phyloP scores from a whole-genome alignment of 257 asterid genomes.

The Solanum neorickii region DNA sequence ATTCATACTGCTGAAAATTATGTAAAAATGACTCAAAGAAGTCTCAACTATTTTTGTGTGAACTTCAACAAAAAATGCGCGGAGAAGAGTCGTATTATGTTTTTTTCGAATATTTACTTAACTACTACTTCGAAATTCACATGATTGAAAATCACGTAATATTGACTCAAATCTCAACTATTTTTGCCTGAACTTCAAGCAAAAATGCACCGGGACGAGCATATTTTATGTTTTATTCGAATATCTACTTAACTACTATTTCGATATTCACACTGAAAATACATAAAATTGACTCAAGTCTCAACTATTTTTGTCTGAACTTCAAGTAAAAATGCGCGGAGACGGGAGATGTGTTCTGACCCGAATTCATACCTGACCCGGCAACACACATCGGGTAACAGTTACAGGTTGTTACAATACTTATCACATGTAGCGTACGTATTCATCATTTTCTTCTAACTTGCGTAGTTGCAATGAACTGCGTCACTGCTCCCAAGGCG shows the following conservation, averaged over 20 bases:
- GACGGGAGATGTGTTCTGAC: background rate
- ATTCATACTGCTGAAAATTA: too few species aligned
- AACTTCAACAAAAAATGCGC: too few species aligned
- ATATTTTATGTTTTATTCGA: background rate
- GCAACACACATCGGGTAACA: background rate
- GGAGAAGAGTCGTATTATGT: too few species aligned
- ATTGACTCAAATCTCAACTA: too few species aligned
- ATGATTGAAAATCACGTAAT: too few species aligned
- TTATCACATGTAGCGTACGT: background rate
- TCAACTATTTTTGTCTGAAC: background rate
- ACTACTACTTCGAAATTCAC: too few species aligned
- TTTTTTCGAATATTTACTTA: too few species aligned
- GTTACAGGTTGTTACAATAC: background rate
- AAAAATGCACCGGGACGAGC: too few species aligned
- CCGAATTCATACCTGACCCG: background rate
- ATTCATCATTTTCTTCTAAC: background rate
- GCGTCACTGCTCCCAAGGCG: constrained; percentile 1
- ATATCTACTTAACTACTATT: background rate
- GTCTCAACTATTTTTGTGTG: too few species aligned
- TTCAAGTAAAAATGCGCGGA: background rate
- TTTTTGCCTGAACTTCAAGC: too few species aligned
- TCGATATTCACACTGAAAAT: background rate
- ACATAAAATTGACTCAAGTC: background rate
- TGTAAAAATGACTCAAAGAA: too few species aligned
- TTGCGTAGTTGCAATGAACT: background rate